phyloP scores from a whole-genome alignment of 148 eudicot genomes.

The Dysphania ambrosioides region DNA sequence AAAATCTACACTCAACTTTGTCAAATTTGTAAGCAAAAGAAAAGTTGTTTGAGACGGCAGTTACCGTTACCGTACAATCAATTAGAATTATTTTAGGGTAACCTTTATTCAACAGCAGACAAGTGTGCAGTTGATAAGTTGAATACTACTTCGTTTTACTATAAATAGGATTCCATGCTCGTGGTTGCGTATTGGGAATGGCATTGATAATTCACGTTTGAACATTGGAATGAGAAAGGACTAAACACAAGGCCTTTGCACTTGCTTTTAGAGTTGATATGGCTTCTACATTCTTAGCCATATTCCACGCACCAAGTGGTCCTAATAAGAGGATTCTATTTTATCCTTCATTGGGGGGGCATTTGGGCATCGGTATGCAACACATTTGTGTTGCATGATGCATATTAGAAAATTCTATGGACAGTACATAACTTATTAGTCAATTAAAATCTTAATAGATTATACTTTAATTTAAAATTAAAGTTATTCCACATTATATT shows the following conservation, averaged over 20 bases:
- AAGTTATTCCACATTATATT: no score
- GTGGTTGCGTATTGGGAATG: constrained; percentile 25
- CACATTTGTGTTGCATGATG: no score
- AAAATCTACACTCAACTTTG: neutral
- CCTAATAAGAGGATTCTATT: no score
- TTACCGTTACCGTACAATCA: neutral
- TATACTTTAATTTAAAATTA: no score
- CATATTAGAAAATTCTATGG: no score
- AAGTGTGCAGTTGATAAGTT: neutral
- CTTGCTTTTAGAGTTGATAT: neutral
- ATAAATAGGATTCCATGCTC: neutral
- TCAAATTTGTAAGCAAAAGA: neutral
- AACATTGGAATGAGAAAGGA: constrained; percentile 16
- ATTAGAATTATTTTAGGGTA: neutral
- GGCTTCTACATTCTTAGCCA: neutral
- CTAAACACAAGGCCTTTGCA: neutral
- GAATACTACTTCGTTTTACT: neutral
- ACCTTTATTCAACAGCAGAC: neutral
- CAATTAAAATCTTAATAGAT: no score
- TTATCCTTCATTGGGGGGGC: no score
- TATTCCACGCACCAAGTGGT: neutral
- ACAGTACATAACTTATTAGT: no score
- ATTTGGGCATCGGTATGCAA: no score
- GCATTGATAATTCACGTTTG: neutral
- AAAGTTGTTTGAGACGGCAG: neutral